These are phyloP conservation scores for Pterocarpus santalinus DNA, from an alignment of 306 rosid species.

Conservation along the genomic window DNA sequence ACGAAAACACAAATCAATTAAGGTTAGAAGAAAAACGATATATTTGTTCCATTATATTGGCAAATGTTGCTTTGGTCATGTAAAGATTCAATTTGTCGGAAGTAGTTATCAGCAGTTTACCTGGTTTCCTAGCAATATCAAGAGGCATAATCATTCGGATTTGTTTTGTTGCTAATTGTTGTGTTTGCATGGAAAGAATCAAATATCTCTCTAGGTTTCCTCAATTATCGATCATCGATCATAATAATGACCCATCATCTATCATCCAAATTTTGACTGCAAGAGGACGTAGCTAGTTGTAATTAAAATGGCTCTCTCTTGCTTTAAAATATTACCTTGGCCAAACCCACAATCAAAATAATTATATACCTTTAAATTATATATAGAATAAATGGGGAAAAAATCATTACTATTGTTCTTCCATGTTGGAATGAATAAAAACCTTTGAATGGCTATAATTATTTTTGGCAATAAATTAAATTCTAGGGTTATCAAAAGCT, in stretches of 20 bases:
- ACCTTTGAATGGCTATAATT: neutral
- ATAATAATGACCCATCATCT: slow-evolving; percentile 36
- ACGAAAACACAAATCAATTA: slow-evolving; percentile 51
- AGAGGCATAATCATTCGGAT: slow-evolving; percentile 55
- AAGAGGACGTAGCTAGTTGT: neutral
- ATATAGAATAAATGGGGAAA: neutral
- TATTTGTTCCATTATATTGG: slow-evolving; percentile 39
- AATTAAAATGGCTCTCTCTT: slow-evolving; percentile 36
- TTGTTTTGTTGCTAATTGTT: slow-evolving; percentile 49
- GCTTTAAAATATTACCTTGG: slow-evolving; percentile 38
- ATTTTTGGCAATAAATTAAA: neutral
- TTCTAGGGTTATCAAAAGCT: slow-evolving; percentile 20
- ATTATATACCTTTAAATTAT: slow-evolving; percentile 36
- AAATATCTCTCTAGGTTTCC: slow-evolving; percentile 44
- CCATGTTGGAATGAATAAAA: slow-evolving; percentile 13
- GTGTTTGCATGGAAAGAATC: slow-evolving; percentile 42
- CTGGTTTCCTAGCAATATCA: slow-evolving; percentile 43
- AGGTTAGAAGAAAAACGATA: slow-evolving; percentile 52
- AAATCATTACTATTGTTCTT: neutral
- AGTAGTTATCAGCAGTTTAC: slow-evolving; percentile 49
- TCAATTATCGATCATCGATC: slow-evolving; percentile 50
- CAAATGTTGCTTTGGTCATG: slow-evolving; percentile 45
- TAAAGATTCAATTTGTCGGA: slow-evolving; percentile 66
- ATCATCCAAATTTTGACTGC: slow-evolving; percentile 35
- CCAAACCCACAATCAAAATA: slow-evolving; percentile 35